These are phyloP conservation scores for Mortierella alpina DNA, from an alignment of 192 early-diverging fungal species.

Conservation along the genomic window DNA sequence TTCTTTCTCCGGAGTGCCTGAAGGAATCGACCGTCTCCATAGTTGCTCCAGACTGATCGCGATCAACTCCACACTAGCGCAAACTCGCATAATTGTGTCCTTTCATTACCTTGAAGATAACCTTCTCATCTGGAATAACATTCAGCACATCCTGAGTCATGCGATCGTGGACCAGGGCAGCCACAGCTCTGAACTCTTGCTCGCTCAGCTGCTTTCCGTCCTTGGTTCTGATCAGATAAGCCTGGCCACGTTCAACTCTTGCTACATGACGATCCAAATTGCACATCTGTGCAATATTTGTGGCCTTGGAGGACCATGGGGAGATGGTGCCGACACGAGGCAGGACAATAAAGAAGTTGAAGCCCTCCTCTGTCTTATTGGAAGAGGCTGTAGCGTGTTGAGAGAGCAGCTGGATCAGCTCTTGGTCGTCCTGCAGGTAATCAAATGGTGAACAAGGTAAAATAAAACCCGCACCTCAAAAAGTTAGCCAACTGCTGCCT, in stretches of 20 bases:
- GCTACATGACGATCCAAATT: conserved; percentile 77
- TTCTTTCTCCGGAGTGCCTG: too few relatives aligned
- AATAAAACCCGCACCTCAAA: not conserved
- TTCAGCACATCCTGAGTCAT: conserved; percentile 92
- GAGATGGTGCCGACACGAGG: conserved; percentile 97
- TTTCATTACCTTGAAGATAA: conserved; percentile 72
- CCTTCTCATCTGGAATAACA: conserved; percentile 69
- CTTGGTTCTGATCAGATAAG: conserved; percentile 72
- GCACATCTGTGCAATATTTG: conserved; percentile 95
- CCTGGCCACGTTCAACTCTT: conserved; percentile 91
- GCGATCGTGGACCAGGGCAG: conserved; percentile 81
- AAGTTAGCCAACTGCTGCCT: not conserved
- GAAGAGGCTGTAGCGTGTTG: conserved; percentile 2
- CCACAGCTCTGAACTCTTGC: conserved; percentile 61
- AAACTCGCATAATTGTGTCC: not conserved
- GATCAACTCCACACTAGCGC: not conserved
- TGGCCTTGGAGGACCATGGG: conserved; percentile 99
- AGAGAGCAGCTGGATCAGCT: conserved; percentile 20
- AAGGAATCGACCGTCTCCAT: too few relatives aligned
- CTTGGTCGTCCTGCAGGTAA: conserved; percentile 48
- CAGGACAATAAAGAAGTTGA: conserved; percentile 77
- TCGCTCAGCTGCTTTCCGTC: conserved; percentile 43
- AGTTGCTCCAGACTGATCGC: not conserved
- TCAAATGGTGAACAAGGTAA: not conserved
- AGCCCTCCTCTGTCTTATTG: conserved; percentile 9